Evolutionary conservation across 768 basidiomycete genomes (phyloP).

Genomic region (Xerocomus brunneocitrinus): DNA sequence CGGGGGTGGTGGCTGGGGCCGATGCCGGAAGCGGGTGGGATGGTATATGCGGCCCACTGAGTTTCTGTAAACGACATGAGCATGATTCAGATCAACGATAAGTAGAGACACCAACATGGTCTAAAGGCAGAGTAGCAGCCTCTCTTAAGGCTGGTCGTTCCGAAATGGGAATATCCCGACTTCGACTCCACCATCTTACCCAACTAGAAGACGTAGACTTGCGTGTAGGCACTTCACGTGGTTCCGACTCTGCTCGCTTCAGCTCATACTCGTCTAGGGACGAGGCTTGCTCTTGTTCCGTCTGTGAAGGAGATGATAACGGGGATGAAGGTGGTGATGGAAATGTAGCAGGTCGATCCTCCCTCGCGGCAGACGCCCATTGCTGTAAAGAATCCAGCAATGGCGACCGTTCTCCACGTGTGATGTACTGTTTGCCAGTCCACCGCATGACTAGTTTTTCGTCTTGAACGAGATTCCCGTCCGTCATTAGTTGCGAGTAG

Average conservation of each 20-base stretch:
- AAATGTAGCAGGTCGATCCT: slow-evolving; percentile 19
- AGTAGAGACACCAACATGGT: slow-evolving; percentile 15
- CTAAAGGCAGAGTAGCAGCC: slow-evolving; percentile 21
- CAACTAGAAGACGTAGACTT: slow-evolving; percentile 62
- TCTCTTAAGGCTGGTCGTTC: slow-evolving; percentile 23
- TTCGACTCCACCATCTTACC: slow-evolving; percentile 82
- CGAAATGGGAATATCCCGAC: slow-evolving; percentile 33
- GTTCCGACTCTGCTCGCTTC: slow-evolving; percentile 37
- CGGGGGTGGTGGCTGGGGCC: slow-evolving; percentile 45
- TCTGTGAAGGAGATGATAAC: slow-evolving; percentile 9
- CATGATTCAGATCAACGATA: neutral
- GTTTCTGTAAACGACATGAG: slow-evolving; percentile 14
- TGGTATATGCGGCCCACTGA: neutral
- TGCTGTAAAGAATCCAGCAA: slow-evolving; percentile 68
- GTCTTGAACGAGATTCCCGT: slow-evolving; percentile 56
- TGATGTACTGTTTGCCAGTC: slow-evolving; percentile 70
- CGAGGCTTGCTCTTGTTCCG: slow-evolving; percentile 27
- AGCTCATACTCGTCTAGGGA: slow-evolving; percentile 22
- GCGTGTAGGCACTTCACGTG: slow-evolving; percentile 33
- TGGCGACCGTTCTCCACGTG: slow-evolving; percentile 68
- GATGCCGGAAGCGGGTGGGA: slow-evolving; percentile 34
- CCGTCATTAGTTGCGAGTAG: slow-evolving; percentile 60
- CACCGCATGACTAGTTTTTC: slow-evolving; percentile 71
- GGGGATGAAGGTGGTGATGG: slow-evolving; percentile 9
- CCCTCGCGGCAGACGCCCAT: slow-evolving; percentile 43